These are phyloP conservation scores for Amphicarpaea edgeworthii DNA, from an alignment of 306 rosid species.

Conservation along the genomic window DNA sequence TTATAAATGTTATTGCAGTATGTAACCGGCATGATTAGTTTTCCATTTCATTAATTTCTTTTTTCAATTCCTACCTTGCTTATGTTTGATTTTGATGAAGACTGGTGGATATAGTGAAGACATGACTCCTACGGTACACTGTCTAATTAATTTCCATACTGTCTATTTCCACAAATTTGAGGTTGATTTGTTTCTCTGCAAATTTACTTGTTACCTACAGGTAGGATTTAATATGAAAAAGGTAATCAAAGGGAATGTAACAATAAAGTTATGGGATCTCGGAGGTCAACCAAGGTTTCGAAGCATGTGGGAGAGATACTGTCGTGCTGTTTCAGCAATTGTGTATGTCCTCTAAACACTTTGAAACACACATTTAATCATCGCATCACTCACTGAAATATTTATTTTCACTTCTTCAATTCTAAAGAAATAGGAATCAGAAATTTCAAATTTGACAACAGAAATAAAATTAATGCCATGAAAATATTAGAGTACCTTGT, in stretches of 20 bases:
- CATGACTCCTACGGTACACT: constrained; percentile 79
- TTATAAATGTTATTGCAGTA: constrained; percentile 79
- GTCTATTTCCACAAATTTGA: constrained; percentile 14
- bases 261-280: constrained; percentile 77
- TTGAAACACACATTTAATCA: not conserved
- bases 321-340: constrained; percentile 72
- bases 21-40: constrained; percentile 39
- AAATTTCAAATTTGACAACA: not conserved
- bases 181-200: not conserved
- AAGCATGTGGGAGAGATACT: constrained; percentile 86
- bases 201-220: constrained; percentile 49
- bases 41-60: not conserved
- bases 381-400: constrained; percentile 8
- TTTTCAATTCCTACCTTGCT: constrained; percentile 34
- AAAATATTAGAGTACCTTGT: not conserved
- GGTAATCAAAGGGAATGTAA: constrained; percentile 76
- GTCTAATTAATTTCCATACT: constrained; percentile 35
- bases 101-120: constrained; percentile 80
- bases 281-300: constrained; percentile 83
- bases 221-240: constrained; percentile 83
- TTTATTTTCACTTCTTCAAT: not conserved
- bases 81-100: constrained; percentile 48
- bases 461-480: not conserved
- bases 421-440: constrained; percentile 21
- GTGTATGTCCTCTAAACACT: constrained; percentile 56